Conservation (phyloP, 345 rosid species). For the Eucalyptus victrix region DNA sequence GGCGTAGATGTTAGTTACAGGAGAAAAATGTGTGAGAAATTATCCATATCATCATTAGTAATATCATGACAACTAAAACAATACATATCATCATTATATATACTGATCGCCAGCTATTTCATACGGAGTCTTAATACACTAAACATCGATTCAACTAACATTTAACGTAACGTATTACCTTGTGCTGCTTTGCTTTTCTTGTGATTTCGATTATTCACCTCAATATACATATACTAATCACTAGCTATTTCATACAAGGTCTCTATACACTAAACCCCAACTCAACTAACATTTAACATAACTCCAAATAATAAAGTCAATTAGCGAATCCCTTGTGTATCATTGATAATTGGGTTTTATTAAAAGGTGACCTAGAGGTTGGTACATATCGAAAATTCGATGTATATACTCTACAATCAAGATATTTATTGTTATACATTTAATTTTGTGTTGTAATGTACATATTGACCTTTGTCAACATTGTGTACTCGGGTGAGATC, state of each 20-base stretch:
- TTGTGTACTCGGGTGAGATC: neutral
- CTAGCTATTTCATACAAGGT: rapidly evolving
- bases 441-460: neutral
- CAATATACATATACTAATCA: neutral
- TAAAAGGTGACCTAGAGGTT: neutral
- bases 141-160: neutral
- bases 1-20: rapidly evolving
- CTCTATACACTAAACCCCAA: neutral
- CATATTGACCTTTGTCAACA: neutral
- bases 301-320: neutral
- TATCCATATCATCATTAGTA: neutral
- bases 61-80: neutral
- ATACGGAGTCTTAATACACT: rapidly evolving
- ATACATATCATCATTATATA: neutral
- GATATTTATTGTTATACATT: neutral
- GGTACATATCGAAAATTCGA: neutral
- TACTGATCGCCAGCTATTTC: neutral
- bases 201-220: neutral
- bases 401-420: neutral
- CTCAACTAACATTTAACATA: neutral
- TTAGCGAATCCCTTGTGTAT: rapidly evolving
- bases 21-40: neutral
- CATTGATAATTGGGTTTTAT: neutral
- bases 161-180: neutral
- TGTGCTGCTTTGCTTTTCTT: rapidly evolving